These are phyloP conservation scores for Raphanus sativus DNA, from an alignment of 345 rosid species.

Conservation along the genomic window DNA sequence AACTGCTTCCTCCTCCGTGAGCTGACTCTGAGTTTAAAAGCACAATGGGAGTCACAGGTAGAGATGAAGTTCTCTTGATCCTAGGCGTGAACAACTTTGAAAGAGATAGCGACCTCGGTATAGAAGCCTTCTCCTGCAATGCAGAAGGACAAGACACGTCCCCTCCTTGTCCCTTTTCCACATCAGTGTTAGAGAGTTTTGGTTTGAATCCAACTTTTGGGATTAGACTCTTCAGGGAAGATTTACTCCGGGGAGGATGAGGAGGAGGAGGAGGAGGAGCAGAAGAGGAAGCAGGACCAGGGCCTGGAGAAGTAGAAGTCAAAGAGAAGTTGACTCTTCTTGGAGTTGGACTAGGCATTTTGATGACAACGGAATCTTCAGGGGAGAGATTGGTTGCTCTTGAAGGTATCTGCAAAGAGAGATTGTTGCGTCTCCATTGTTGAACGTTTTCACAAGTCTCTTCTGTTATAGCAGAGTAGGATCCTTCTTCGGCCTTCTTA, in stretches of 20 bases:
- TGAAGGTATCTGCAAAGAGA: slow-evolving; percentile 77
- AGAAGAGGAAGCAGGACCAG: slow-evolving; percentile 53
- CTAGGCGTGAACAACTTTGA: slow-evolving; percentile 80
- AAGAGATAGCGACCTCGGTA: slow-evolving; percentile 77
- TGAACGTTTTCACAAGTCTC: slow-evolving; percentile 47
- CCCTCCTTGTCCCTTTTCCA: slow-evolving; percentile 52
- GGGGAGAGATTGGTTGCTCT: slow-evolving; percentile 48
- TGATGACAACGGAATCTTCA: slow-evolving; percentile 53
- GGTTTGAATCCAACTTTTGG: slow-evolving; percentile 37
- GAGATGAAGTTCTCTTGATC: slow-evolving; percentile 77
- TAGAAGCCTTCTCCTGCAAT: slow-evolving; percentile 59
- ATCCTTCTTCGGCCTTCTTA: slow-evolving; percentile 54
- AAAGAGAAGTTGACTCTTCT: slow-evolving; percentile 75
- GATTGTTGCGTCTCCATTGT: slow-evolving; percentile 64
- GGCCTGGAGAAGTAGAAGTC: slow-evolving; percentile 55
- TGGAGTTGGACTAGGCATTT: slow-evolving; percentile 79
- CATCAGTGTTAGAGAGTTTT: slow-evolving; percentile 55
- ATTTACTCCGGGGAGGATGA: slow-evolving; percentile 31
- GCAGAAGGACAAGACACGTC: slow-evolving; percentile 39
- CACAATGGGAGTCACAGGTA: slow-evolving; percentile 59
- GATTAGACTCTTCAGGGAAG: slow-evolving; percentile 60
- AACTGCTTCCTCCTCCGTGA: slow-evolving; percentile 50
- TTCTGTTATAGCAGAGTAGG: slow-evolving; percentile 47
- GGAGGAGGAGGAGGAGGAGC: slow-evolving; percentile 29
- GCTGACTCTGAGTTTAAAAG: slow-evolving; percentile 49